These are phyloP conservation scores for Hirsutella thompsonii DNA, from an alignment of 2,329 filamentous ascomycete species.

Conservation along the genomic window DNA sequence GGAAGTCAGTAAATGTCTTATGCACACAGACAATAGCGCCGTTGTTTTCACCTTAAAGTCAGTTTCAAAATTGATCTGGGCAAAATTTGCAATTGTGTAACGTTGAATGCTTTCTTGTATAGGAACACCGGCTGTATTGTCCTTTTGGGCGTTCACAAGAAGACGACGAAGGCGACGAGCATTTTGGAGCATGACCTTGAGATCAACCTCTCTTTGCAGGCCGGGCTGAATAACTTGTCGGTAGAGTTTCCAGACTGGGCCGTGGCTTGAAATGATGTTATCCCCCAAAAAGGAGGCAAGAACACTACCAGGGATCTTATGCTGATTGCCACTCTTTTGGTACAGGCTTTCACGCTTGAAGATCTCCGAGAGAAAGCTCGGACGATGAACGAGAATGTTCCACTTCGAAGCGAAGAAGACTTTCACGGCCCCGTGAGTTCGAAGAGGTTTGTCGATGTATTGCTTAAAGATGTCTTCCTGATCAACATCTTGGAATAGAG, in stretches of 20 bases:
- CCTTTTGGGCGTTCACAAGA: conserved; percentile 14
- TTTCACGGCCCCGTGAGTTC: conserved; percentile 29
- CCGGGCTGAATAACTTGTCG: conserved; percentile 21
- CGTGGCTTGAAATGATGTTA: conserved; percentile 25
- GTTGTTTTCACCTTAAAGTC: conserved; percentile 12
- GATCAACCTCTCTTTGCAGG: conserved; percentile 15
- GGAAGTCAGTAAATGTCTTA: too few species aligned
- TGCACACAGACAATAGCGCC: too few species aligned
- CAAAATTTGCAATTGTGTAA: conserved; percentile 22
- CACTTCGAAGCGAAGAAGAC: conserved; percentile 35
- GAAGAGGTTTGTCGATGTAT: conserved; percentile 24
- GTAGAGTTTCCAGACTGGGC: conserved; percentile 21
- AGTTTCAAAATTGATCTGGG: conserved; percentile 16
- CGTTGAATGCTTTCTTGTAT: conserved; percentile 21
- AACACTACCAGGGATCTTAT: conserved; percentile 25
- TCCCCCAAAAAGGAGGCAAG: conserved; percentile 24
- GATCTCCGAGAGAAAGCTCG: conserved; percentile 26
- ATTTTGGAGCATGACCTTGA: conserved; percentile 11
- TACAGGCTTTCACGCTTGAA: conserved; percentile 18
- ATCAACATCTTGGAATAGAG: conserved; percentile 27
- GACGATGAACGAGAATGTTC: conserved; percentile 32
- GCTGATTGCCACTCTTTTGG: conserved; percentile 26
- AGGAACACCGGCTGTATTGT: conserved; percentile 9
- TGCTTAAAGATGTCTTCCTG: conserved; percentile 25
- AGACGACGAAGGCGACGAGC: conserved; percentile 12